Conservation (phyloP, 129 eudicot species). For the Deinandra increscens region DNA sequence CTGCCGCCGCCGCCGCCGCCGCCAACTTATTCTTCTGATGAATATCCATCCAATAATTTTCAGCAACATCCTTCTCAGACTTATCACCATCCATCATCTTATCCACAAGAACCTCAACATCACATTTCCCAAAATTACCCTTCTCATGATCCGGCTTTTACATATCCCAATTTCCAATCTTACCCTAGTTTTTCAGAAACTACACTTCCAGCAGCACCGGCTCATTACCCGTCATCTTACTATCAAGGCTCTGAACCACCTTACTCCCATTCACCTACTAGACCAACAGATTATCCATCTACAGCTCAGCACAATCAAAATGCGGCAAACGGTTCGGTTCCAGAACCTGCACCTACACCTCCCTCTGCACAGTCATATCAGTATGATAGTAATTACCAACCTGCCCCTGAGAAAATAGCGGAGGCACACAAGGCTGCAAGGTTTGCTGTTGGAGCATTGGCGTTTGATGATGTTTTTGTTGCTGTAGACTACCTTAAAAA, state of each 20-base stretch:
- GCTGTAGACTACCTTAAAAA: slow-evolving; percentile 85
- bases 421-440: slow-evolving; percentile 97
- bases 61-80: slow-evolving; percentile 46
- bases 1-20: slow-evolving; percentile 27
- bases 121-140: slow-evolving; percentile 52
- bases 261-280: slow-evolving; percentile 38
- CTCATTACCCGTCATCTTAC: slow-evolving; percentile 67
- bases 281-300: slow-evolving; percentile 38
- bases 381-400: slow-evolving; percentile 85
- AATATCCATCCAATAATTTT: slow-evolving; percentile 48
- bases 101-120: slow-evolving; percentile 55
- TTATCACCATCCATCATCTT: slow-evolving; percentile 47
- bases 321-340: slow-evolving; percentile 41
- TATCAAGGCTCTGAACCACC: slow-evolving; percentile 61
- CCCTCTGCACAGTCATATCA: slow-evolving; percentile 44
- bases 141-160: slow-evolving; percentile 43
- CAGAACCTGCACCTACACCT: too few species aligned
- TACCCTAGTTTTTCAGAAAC: slow-evolving; percentile 89
- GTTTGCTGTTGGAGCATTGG: slow-evolving; percentile 93
- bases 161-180: slow-evolving; percentile 77
- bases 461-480: slow-evolving; percentile 79
- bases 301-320: slow-evolving; percentile 44
- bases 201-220: slow-evolving; percentile 69
- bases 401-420: slow-evolving; percentile 80
- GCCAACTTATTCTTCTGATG: slow-evolving; percentile 43